Evolutionary conservation across 768 basidiomycete genomes (phyloP), one percentile per base, ranked within the genome.

Genomic region (Pulveroboletus sp.): DNA sequence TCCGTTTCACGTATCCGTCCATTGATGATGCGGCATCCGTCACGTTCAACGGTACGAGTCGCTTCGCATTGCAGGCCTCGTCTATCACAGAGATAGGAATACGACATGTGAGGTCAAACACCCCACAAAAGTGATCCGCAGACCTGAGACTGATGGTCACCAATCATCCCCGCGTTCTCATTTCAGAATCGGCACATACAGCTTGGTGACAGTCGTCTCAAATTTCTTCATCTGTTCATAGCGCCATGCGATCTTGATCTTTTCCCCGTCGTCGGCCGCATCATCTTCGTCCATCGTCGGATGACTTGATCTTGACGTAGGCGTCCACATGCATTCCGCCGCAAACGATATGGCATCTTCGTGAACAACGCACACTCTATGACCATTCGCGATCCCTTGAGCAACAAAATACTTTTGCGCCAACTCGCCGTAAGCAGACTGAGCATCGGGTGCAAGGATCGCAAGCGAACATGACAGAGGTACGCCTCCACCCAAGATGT

Each of bases 201-300:
- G 69, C 53, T 69, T 69, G 38, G 73, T 63, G 19, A 93, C 83
- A 3, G 90, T 92, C 5, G 94, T 97, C 70, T 90, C 81, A 66
- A 97, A 95, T 69, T 77, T 84, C 70, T 87, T 90, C 89, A 97
- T 89, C 49, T 84, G 78, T 61, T 92, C 91, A 68, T 99, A 99
- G 62, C 97, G 79, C 90, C 97, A 99, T 25, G 97, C 97, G 59
- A 99, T 98, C 72, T 89, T 95, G 55, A 94, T 87, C 58, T 82
- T 84, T 23, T 81, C 75, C 35, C 71, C 77, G 31, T 59, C 62
- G 55, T 74, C 75, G 12, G 63, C 62, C n/a, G 54, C 55, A 29
- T 56, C 60, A 25, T 50, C 60, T 31, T 73, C 70, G 35, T 76
- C 75, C 24, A 43, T 43, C 10, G 49, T 20, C 59, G 51, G n/a